Evolutionary conservation across 1,139 yeast species (phyloP), one percentile per base, ranked within the genome.

Genomic region (Kluyveromyces sp.): DNA sequence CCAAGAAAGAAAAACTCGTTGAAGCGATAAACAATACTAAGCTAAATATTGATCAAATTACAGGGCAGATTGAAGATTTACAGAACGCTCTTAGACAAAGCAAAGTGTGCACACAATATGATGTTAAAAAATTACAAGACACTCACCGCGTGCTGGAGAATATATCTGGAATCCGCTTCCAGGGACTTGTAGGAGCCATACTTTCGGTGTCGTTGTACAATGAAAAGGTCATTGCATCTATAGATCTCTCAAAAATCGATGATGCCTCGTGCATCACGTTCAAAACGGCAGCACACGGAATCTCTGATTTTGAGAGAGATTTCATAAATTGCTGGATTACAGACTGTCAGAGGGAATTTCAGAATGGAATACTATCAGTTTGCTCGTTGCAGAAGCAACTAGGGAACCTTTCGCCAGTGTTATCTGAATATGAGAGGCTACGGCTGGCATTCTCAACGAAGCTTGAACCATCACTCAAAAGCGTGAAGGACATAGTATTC

Each of bases 161-260:
- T 1, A 37, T 60, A 4, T 47, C 61, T 7, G 64, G 63, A 1
- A 33, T 58, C 2, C 42, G 41, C 11, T 51, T 63, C 36, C 40
- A 38, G 4, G 42, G 46, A 12, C 39, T 58, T 33, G 32, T 43
- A 4, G 56, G 54, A 1, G 45, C 58, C 0, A 31, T 13, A 1
- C 15, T 63, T 12, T 19, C 33, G 7, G 29, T 39, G 3, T 19
- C 35, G 17, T 16, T 42, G 3, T n/a, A 30, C 13, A 13, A 33
- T 12, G 15, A 18, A 15, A 42, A 33, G 18, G 16, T 42, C 6
- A 26, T n/a, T 9, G 38, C 29, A 3, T 13, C 17, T 13, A 16
- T 39, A 11, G 42, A 42, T 34, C 29, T 42, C 6, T 29, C 42
- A n/a, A 33, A 39, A 15, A 19, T n/a, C 17, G 30, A 26, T 2